phyloP scores from a whole-genome alignment of 1,284 basidiomycete species.

The Xanthoconium separans region DNA sequence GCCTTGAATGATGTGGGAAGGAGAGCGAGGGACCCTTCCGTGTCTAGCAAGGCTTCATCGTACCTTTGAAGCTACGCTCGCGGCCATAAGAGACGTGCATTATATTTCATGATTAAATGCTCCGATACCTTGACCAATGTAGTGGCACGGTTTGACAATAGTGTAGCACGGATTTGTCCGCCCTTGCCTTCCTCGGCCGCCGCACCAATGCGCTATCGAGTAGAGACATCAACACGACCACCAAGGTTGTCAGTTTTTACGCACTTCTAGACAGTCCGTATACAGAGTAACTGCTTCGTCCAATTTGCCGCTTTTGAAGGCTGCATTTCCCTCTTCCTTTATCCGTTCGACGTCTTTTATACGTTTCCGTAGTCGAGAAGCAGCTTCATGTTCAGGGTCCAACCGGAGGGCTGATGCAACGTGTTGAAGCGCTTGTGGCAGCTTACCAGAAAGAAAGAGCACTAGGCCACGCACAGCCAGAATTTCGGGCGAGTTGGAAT shows the following conservation, averaged over 20 bases:
- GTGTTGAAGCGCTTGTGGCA: conserved; percentile 73
- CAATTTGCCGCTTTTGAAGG: conserved; percentile 67
- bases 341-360: conserved; percentile 76
- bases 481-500: conserved; percentile 76
- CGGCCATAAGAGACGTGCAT: conserved; percentile 9
- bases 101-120: neutral
- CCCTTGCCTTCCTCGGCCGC: conserved; percentile 68
- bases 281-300: conserved; percentile 71
- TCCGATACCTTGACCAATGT: conserved; percentile 67
- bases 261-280: conserved; percentile 64
- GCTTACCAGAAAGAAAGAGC: conserved; percentile 72
- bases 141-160: conserved; percentile 84
- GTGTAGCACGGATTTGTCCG: conserved; percentile 73
- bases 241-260: conserved; percentile 10
- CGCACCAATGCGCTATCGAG: conserved; percentile 54
- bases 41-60: conserved; percentile 71
- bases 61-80: conserved; percentile 55
- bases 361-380: conserved; percentile 71
- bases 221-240: neutral
- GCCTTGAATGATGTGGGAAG: conserved; percentile 78
- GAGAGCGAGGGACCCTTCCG: conserved; percentile 64
- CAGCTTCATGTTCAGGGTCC: conserved; percentile 76
- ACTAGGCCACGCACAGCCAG: conserved; percentile 80
- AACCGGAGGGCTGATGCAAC: conserved; percentile 70
- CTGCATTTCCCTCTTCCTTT: conserved; percentile 82